Base-by-base conservation (phyloP, 2,329 filamentous ascomycete species). In the Trichoderma simmonsii region DNA sequence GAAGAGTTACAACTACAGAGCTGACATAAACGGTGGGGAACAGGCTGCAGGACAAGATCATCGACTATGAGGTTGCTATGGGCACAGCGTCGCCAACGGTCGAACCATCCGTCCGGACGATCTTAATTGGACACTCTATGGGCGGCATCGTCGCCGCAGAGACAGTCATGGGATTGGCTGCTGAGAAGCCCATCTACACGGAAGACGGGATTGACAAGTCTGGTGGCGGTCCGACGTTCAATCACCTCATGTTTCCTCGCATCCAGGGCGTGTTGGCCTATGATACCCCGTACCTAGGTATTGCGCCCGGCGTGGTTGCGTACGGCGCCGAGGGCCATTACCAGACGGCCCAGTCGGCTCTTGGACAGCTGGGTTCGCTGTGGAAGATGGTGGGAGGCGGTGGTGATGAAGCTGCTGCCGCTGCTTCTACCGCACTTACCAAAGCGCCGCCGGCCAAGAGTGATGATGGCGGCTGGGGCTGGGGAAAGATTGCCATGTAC, bases 101-200 rank as follows among this genome's bases (percentile, higher is more conserved):
- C 74, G 93, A 97, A 73, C 94, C 94, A 6, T 94, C 92, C 0
- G 93, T 97, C 24, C 91, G 90, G 77, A 92, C 92, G 32, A 87
- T 97, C 61, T 87, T 98, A 18, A 85, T 97, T 71, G 95, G 95
- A 28, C 95, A 98, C 81, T 95, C 92, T 9, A 98, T 92, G 93
- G 93, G 93, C 76, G 96, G 96, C 76, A 98, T 98, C 77, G 94
- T 98, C 61, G 95, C 94, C 12, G 95, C 94, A 39, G 96, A 98
- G 79, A 92, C 94, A 15, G 86, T 95, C 74, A 88, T 98, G 76
- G 87, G 91, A 54, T 87, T 98, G 66, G 83, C 86, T 1, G 86
- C 85, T 8, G 88, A 90, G 70, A 81, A 82, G 73, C 86, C 87
- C 72, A 86, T 90, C 75, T 84, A 85, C 75, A 84, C 84, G 43